phyloP scores from a whole-genome alignment of 148 eudicot genomes.

The Chenopodium formosanum region DNA sequence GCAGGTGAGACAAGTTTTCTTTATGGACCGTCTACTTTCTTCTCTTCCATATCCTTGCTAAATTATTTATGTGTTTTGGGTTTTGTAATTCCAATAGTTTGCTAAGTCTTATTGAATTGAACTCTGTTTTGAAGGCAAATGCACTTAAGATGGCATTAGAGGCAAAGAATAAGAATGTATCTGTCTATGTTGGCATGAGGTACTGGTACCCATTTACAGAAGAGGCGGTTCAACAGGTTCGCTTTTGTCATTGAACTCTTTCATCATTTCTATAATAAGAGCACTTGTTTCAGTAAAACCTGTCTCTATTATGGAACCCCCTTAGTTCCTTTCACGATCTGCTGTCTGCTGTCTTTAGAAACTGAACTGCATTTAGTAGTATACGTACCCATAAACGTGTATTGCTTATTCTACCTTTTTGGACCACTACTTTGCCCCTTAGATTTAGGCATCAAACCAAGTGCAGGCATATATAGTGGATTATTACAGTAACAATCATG shows the following conservation, averaged over 20 bases:
- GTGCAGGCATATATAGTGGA: no score
- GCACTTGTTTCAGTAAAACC: not conserved
- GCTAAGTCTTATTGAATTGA: slow-evolving; percentile 10
- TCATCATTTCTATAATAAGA: not conserved
- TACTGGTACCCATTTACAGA: slow-evolving; percentile 99
- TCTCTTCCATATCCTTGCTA: not conserved
- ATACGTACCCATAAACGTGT: not conserved
- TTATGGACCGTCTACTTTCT: not conserved
- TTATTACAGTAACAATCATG: not conserved
- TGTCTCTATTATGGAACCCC: not conserved
- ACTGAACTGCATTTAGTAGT: not conserved
- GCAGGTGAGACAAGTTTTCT: slow-evolving; percentile 48
- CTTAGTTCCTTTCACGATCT: not conserved
- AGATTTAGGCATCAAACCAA: not conserved
- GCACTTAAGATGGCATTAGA: slow-evolving; percentile 69
- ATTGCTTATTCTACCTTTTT: not conserved
- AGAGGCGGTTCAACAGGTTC: slow-evolving; percentile 85
- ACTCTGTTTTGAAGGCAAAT: slow-evolving; percentile 52
- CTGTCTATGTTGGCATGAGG: slow-evolving; percentile 94
- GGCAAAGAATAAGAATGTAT: slow-evolving; percentile 58
- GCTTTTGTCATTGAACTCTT: not conserved
- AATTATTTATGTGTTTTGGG: not conserved
- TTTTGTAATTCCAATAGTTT: not conserved
- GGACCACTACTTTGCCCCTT: no score
- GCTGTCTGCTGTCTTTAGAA: not conserved